Evolutionary conservation across 2,329 filamentous ascomycete species (phyloP).

Genomic region (Colletotrichum falcatum): DNA sequence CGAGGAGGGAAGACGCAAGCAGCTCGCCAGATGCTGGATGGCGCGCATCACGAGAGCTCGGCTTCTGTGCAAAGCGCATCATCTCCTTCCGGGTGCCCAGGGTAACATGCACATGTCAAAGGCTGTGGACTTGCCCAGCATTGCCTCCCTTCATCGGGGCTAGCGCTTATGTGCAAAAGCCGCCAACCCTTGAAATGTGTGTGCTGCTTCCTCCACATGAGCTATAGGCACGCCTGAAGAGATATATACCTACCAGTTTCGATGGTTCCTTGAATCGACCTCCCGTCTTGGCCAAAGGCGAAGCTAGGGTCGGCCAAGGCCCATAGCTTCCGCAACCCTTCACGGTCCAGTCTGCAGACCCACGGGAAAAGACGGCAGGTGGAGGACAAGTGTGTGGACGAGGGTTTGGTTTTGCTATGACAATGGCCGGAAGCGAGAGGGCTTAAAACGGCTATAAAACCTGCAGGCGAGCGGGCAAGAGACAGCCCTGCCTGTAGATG

Average conservation of each 20-base stretch:
- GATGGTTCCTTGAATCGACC: slow-evolving; percentile 11
- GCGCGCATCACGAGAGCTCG: background rate
- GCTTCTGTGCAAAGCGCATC: background rate
- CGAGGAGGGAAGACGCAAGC: background rate
- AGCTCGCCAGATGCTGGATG: background rate
- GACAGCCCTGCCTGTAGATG: slow-evolving; percentile 11
- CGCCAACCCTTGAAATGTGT: background rate
- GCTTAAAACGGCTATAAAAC: slow-evolving; percentile 19
- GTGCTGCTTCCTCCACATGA: background rate
- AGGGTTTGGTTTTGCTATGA: background rate
- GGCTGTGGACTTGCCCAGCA: background rate
- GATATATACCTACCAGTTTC: background rate
- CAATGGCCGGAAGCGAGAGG: slow-evolving; percentile 26
- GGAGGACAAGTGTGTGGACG: background rate
- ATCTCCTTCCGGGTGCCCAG: background rate
- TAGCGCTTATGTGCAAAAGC: background rate
- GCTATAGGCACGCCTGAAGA: background rate
- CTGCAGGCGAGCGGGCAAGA: slow-evolving; percentile 5
- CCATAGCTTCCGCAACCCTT: slow-evolving; percentile 14
- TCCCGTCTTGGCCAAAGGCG: background rate
- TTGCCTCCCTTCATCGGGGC: background rate
- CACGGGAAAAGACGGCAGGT: background rate
- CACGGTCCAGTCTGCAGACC: background rate
- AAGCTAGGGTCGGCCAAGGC: slow-evolving; percentile 1
- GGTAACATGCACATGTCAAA: background rate